Base-by-base conservation (phyloP, 2,329 filamentous ascomycete species). In the Phaeosphaeriaceae sp. region DNA sequence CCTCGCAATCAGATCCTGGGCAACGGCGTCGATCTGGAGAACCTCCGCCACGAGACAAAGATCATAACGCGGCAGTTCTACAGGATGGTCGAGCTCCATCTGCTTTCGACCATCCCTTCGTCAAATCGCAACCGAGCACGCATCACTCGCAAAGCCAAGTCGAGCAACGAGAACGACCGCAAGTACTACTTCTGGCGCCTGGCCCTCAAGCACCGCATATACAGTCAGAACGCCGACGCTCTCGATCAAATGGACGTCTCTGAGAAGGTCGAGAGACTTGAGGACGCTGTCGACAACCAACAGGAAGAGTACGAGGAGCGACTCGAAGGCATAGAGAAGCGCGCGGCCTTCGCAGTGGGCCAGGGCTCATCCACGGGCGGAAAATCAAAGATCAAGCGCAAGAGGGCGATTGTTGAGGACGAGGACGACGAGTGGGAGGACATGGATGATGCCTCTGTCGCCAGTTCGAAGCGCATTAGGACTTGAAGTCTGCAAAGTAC, bases 41-140 rank as follows among this genome's bases (percentile, higher is more conserved):
- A 78, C 1, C 66, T 92, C n/a, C 85, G 88, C 2, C 76, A 79
- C 25, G 81, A 85, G 62, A 81, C 84, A 52, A 95, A 94, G 81
- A 91, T 94, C 57, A 87, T 89, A 1, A 84, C 88, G 0, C 83
- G 91, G n/a, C 91, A 95, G 70, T 93, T 94, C 73, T 83, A 83
- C 61, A 84, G 91, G 6, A 82, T 93, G 7, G 80, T 92, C 0
- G 91, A 95, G 75, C 90, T 94, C 84, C 87, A 93, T 50, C 86
- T 87, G 17, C 86, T 89, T 25, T 83, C 82, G 25, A 82, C 80
- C 45, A 88, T 89, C 31, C 85, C 69, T 36, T 73, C 66, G 65
- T 74, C 56, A 63, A 82, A 80, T 79, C 87, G 62, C 74, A 80
- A 56, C 74, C 84, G 75, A 57, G 76, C 54, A 58, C 80, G 82